Evolutionary conservation across 2,329 filamentous ascomycete genomes (phyloP), one percentile per base, ranked within the genome.

Genomic region (Thermoascus crustaceus): DNA sequence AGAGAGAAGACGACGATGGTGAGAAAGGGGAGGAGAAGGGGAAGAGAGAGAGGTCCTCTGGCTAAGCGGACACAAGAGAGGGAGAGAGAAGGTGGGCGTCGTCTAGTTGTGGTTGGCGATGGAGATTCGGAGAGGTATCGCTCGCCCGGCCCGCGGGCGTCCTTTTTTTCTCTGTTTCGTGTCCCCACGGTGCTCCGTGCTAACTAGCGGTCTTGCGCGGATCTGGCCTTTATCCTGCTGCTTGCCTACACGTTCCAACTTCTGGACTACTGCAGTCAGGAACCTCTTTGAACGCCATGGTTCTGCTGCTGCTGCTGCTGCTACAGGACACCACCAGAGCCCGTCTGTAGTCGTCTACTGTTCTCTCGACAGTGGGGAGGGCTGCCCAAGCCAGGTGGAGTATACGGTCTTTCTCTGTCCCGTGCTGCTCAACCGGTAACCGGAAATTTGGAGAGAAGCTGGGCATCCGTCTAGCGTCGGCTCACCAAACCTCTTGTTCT

Each of bases 1-100:
- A 45, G 41, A 39, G 45, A 39, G 24, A 30, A 35, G 32, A 37
- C 37, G 35, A 47, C 38, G 41, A 43, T 38, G 43, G 38, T 42
- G 37, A 39, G 38, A 46, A 45, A 47, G 41, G 45, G 52, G 47
- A 47, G 53, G 44, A 35, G 41, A 45, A 50, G 32, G 35, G 40
- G 41, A 47, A 46, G 48, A 49, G 48, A 42, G 49, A 41, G 38
- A 35, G 37, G 41, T 44, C 36, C 38, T 27, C 40, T 38, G 36
- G 43, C 29, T 34, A 27, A 38, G 32, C 16, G 33, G 36, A 38
- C 32, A 37, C 37, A 41, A 37, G 34, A 37, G 42, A 42, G 38
- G 40, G 43, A 41, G 44, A 46, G 40, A 45, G 43, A 46, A 43
- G 42, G 13, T 14, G 31, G 34, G 24, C 18, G 30, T 24, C 22